A percentile compares a stretch with the other conserved stretches of the same genome.
Evolutionary conservation across 768 basidiomycete genomes (phyloP).

Genomic region (Fibroporia radiculosa): DNA sequence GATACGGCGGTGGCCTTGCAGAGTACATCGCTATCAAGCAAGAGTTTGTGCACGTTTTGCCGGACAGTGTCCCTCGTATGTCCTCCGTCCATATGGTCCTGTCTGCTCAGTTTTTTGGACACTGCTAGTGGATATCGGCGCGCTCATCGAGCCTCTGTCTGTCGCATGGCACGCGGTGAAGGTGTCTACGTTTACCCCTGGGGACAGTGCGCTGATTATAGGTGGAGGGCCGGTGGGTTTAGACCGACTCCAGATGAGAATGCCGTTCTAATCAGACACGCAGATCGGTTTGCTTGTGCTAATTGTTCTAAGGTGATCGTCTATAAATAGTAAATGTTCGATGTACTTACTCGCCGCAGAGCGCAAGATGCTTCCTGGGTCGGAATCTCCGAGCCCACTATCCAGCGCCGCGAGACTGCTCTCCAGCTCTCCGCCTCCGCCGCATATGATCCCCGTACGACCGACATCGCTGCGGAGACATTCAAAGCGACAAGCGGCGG

Average conservation of each 20-base stretch:
- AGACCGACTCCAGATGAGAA: background rate
- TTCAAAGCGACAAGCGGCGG: conserved; percentile 26
- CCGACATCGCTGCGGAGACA: conserved; percentile 21
- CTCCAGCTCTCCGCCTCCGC: conserved; percentile 29
- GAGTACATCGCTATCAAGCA: conserved; percentile 32
- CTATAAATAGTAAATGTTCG: background rate
- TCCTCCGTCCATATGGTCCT: background rate
- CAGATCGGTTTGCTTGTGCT: conserved; percentile 17
- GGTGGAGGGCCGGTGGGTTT: conserved; percentile 38
- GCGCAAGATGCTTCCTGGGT: conserved; percentile 24
- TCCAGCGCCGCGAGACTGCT: conserved; percentile 30
- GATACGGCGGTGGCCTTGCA: conserved; percentile 34
- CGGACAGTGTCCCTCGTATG: conserved; percentile 30
- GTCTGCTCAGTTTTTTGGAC: no score
- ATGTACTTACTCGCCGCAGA: conserved; percentile 1
- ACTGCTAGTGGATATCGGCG: conserved; percentile 36
- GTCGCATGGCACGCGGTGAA: conserved; percentile 41
- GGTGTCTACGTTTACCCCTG: conserved; percentile 29
- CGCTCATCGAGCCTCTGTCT: conserved; percentile 39
- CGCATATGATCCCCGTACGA: conserved; percentile 27
- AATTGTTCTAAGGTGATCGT: conserved; percentile 10
- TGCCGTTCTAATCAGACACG: background rate
- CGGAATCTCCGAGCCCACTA: conserved; percentile 35
- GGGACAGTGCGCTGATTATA: conserved; percentile 32
- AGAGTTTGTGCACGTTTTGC: conserved; percentile 30